Evolutionary conservation across 768 basidiomycete genomes (phyloP).

Genomic region (Trichaptum fuscoviolaceum): DNA sequence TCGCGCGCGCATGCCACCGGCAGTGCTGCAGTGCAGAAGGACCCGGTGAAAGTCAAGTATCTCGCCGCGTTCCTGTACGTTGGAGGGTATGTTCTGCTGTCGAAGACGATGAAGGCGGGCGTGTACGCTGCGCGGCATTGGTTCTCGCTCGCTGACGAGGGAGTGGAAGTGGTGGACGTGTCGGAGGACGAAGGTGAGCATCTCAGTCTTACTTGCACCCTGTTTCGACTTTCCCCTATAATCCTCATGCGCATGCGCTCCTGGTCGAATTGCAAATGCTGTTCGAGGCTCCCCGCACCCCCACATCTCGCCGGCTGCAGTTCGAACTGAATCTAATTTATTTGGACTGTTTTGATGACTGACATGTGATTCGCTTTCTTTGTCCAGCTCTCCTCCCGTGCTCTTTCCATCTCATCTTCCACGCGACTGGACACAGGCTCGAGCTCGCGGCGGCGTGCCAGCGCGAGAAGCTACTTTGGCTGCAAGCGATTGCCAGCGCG

Average conservation of each 20-base stretch:
- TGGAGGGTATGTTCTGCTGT: conserved; percentile 81
- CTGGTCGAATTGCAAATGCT: not conserved
- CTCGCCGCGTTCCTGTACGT: conserved; percentile 85
- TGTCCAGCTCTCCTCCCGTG: conserved; percentile 69
- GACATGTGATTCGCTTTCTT: conserved; percentile 6
- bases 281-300: not conserved
- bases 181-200: conserved; percentile 70
- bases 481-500: conserved; percentile 57
- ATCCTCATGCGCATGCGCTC: not conserved
- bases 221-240: not conserved
- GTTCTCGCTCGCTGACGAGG: conserved; percentile 57
- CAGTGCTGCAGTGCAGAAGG: conserved; percentile 7
- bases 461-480: conserved; percentile 86
- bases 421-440: conserved; percentile 55
- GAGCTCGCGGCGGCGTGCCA: conserved; percentile 84
- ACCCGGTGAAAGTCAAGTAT: conserved; percentile 74
- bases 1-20: conserved; percentile 32
- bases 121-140: conserved; percentile 86
- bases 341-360: conserved; percentile 1
- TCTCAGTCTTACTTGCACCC: not conserved
- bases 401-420: conserved; percentile 68
- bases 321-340: not conserved
- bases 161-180: conserved; percentile 66
- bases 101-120: conserved; percentile 75
- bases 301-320: not conserved